Evolutionary conservation across 129 eudicot genomes (phyloP), one percentile per base, ranked within the genome.

Genomic region (Heracleum sosnowskyi): DNA sequence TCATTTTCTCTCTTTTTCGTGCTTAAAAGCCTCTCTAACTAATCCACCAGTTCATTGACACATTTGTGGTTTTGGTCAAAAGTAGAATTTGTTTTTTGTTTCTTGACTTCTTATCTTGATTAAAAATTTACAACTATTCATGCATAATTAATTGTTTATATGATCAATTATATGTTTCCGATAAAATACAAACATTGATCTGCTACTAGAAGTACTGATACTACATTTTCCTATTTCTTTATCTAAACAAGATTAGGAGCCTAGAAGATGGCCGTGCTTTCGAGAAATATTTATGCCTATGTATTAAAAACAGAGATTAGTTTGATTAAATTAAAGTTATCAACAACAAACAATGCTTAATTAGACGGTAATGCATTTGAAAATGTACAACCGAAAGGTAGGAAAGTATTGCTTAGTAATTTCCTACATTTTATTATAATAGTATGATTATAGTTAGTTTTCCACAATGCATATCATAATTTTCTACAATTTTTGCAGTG

Each of bases 1-100:
- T 69, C 74, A 69, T 69, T 69, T 69, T 69, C 74, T 24, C 28
- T 71, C 51, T 36, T 71, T 71, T 71, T 71, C 16, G 26, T 39
- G 47, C 28, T 71, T 39, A 22, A 13, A 12, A 64, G 26, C 29
- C 42, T 82, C 68, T 74, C 31, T 34, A 69, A 69, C 44, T 36
- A 36, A 69, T 8, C 74, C 44, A 69, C 15, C 40, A 33, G 28
- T 69, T 69, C 24, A 0, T 64, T 35, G 74, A 35, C 74, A 69
- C 74, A 17, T 31, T 64, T 64, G 37, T 64, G 39, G 39, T 64
- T 64, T n/a, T 15, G 36, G 71, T 64, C 71, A 13, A 64, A 64
- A 64, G 71, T 31, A 10, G 22, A 13, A 0, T 31, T 64, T 64
- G 10, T 5, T 64, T 64, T 12, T 10, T 64, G 9, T 64, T 64